Conservation (phyloP, 257 asterid genomes). For the Nicotiana attenuata region DNA sequence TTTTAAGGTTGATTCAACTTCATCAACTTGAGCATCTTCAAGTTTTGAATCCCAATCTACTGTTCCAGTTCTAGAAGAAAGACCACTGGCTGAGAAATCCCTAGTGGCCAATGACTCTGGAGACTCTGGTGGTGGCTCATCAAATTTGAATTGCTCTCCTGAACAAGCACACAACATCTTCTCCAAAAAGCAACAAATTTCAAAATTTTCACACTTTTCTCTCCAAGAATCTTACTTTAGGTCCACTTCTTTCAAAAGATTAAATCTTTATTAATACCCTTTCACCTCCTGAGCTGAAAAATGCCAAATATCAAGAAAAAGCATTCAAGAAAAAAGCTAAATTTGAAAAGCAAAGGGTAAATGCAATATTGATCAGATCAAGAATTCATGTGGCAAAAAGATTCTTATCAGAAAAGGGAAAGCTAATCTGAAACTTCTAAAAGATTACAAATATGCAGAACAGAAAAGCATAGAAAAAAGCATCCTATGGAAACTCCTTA, state of each 20-base stretch:
- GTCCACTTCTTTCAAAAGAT: conserved; percentile 10
- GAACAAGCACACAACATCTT: conserved; percentile 92
- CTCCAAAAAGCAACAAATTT: conserved; percentile 2
- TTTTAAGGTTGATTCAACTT: conserved; percentile 89
- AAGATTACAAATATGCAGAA: conserved; percentile 3
- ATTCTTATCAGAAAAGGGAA: not conserved
- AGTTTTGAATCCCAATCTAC: conserved; percentile 70
- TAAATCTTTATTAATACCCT: conserved; percentile 1
- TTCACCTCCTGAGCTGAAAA: not conserved
- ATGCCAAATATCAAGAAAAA: not conserved
- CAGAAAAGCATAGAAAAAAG: not conserved
- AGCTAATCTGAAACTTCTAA: not conserved
- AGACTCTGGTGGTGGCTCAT: conserved; percentile 67
- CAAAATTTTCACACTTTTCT: conserved; percentile 9
- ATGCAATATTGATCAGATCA: conserved; percentile 7
- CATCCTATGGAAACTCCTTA: not conserved
- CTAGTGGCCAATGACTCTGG: conserved; percentile 94
- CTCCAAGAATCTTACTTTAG: conserved; percentile 18
- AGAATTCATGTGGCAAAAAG: not conserved
- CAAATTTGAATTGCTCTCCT: conserved; percentile 82
- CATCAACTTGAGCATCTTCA: conserved; percentile 95
- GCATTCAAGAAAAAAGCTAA: not conserved
- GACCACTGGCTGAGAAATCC: conserved; percentile 87
- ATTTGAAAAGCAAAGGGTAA: not conserved
- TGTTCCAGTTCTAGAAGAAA: conserved; percentile 72